Percentiles rank a stretch among this genome's conserved stretches.
phyloP scores from a whole-genome alignment of 108 stramenopile species.

The Nitzschia sp. region DNA sequence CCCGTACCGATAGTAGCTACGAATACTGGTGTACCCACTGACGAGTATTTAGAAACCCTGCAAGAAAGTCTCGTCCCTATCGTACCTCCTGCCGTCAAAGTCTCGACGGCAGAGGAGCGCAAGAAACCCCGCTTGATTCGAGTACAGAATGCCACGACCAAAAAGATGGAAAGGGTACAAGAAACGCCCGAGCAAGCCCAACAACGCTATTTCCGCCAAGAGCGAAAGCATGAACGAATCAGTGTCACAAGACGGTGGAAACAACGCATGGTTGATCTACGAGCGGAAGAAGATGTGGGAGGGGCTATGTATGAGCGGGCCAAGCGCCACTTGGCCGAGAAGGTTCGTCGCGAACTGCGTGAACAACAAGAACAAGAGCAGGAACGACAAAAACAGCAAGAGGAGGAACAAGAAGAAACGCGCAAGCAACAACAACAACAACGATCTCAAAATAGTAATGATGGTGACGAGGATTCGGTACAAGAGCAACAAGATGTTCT shows the following conservation, averaged over 20 bases:
- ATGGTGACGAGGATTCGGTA: slow-evolving; percentile 34
- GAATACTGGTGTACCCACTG: background rate
- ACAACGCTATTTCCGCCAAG: slow-evolving; percentile 1
- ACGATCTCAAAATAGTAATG: background rate
- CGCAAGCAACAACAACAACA: background rate
- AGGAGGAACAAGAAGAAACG: background rate
- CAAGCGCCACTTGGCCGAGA: slow-evolving; percentile 3
- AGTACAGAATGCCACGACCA: background rate
- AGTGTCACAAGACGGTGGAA: slow-evolving; percentile 25
- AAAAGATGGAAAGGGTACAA: background rate
- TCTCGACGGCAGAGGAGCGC: background rate
- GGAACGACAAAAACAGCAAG: no score
- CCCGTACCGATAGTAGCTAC: no score
- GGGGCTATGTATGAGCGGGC: slow-evolving; percentile 14
- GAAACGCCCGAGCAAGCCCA: slow-evolving; percentile 31
- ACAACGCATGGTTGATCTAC: slow-evolving; percentile 27
- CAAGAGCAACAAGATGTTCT: slow-evolving; percentile 31
- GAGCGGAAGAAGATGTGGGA: slow-evolving; percentile 31
- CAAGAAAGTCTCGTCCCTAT: background rate
- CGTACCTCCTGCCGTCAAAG: background rate
- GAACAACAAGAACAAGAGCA: slow-evolving; percentile 12
- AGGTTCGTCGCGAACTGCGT: slow-evolving; percentile 2
- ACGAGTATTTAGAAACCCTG: background rate
- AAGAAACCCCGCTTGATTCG: background rate
- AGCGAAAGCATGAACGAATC: background rate